Base-by-base conservation (phyloP, 176 grass and related monocot species). In the Oryza glumipatula region DNA sequence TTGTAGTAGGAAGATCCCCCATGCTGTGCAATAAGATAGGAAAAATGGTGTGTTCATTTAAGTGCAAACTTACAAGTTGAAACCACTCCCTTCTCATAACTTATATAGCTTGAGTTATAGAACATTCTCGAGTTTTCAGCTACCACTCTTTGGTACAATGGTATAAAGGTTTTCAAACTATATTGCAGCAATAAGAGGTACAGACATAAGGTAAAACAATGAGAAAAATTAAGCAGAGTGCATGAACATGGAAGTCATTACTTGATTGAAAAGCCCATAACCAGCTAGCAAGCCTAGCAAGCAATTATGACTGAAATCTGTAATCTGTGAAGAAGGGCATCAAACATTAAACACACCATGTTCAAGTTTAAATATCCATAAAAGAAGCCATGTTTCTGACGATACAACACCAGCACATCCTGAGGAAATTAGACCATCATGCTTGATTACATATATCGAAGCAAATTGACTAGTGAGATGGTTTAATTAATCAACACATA, bases 331-430 rank as follows among this genome's bases (percentile, higher is more conserved):
- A 72, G 48, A 10, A 33, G 7, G 73, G 30, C 36, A 80, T 33
- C 41, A 70, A 81, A 68, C 69, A 80, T 21, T 41, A 88, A 44
- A 44, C 43, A 83, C 68, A 52, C 11, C 52, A 19, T 33, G 11
- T 78, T 22, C 41, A 58, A 58, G 52, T 58, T 58, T 58, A 7
- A 80, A 8, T 13, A 49, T 61, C 10, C 47, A 84, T 68, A 60
- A 33, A 78, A 67, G 7, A 88, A 46, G 45, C 12, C 10, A 72
- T 16, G 46, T 33, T 60, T 79, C 3, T 23, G 44, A 23, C 41
- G 49, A 46, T 54, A 56, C 30, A 56, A 0, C 44, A 66, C 41
- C 54, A 54, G 67, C 9, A 21, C 60, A 46, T 68, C 19, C 45
- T 60, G 16, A 64, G 23, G 67, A 4, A n/a, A 46, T 71, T 22